Evolutionary conservation across 1,284 basidiomycete species (phyloP), one percentile per base, ranked within the genome.

Genomic region (Trichosporon faecale): DNA sequence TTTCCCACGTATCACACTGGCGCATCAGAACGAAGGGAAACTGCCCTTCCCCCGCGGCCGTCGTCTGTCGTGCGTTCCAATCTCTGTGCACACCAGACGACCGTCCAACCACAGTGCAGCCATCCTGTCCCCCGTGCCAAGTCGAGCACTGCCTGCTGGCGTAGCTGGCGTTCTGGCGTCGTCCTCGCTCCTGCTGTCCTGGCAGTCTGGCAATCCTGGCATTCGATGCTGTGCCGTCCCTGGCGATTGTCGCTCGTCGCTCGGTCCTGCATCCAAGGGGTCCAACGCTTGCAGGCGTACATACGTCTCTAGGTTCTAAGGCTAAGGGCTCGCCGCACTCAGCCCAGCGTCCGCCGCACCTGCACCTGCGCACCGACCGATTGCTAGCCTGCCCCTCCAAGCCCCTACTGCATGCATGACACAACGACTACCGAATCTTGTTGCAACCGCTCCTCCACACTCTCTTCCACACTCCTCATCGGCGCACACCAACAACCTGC

Each of bases 221-320:
- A 52, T 25, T 52, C 49, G 49, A 52, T 60, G 55, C 55, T 60
- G 55, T 29, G 29, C 29, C 3, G 55, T 27, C 55, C 55, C 55
- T 60, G 55, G 25, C 29, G 55, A 60, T 60, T 60, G 55, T 60
- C 49, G 49, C 49, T 52, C 55, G 55, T 60, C 55, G 55, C 55
- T 60, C 55, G 55, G 55, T 60, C 49, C 49, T 9, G 46, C 46
- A 21, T 21, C 21, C 12, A n/a, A 9, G 11, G 40, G 11, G 18
- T 44, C 40, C 12, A 9, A 5, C 12, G 49, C 23, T n/a, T 6
- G n/a, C 49, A 52, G 44, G 49, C 49, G 49, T 52, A 52, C 49
- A 52, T 52, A 52, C n/a, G 49, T 25, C 21, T 52, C 49, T 52
- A 23, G 49, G 21, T 25, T 18, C 23, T 9, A 25, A 25, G 49